Conservation (phyloP, 129 eudicot genomes). For the Helichrysum umbraculigerum region DNA sequence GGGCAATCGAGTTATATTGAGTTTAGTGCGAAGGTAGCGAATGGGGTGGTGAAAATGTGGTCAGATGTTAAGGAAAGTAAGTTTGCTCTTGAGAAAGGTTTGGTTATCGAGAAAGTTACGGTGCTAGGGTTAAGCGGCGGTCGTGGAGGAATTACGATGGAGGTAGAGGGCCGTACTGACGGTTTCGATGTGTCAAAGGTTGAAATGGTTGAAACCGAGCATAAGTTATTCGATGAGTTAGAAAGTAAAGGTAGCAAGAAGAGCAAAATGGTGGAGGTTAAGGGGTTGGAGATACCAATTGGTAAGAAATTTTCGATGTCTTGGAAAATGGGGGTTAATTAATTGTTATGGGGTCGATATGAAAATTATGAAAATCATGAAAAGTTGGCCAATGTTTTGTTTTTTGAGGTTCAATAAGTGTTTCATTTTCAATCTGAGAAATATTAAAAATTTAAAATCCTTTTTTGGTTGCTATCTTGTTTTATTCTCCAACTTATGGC, state of each 20-base stretch:
- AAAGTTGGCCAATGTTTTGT: neutral
- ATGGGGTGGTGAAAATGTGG: conserved; percentile 69
- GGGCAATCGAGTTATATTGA: conserved; percentile 67
- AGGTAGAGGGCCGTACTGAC: conserved; percentile 48
- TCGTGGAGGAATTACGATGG: conserved; percentile 35
- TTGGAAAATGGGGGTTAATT: conserved; percentile 61
- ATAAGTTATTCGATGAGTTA: conserved; percentile 36
- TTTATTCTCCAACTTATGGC: neutral
- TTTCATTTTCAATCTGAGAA: neutral
- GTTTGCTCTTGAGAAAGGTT: conserved; percentile 68
- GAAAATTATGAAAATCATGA: neutral
- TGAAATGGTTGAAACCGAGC: conserved; percentile 47
- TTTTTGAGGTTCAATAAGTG: neutral
- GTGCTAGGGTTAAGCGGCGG: conserved; percentile 66
- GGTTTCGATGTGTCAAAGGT: conserved; percentile 41
- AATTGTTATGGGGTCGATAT: conserved; percentile 23
- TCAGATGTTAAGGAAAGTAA: conserved; percentile 72
- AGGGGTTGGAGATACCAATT: conserved; percentile 72
- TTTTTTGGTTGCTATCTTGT: neutral
- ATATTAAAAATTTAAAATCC: neutral
- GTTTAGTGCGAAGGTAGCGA: conserved; percentile 52
- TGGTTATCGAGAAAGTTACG: conserved; percentile 64
- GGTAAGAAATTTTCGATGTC: conserved; percentile 70
- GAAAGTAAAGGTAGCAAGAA: conserved; percentile 40
- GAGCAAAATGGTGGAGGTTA: conserved; percentile 74